Evolutionary conservation across 2,329 filamentous ascomycete genomes (phyloP), one percentile per base, ranked within the genome.

Genomic region (Alternaria sp.): DNA sequence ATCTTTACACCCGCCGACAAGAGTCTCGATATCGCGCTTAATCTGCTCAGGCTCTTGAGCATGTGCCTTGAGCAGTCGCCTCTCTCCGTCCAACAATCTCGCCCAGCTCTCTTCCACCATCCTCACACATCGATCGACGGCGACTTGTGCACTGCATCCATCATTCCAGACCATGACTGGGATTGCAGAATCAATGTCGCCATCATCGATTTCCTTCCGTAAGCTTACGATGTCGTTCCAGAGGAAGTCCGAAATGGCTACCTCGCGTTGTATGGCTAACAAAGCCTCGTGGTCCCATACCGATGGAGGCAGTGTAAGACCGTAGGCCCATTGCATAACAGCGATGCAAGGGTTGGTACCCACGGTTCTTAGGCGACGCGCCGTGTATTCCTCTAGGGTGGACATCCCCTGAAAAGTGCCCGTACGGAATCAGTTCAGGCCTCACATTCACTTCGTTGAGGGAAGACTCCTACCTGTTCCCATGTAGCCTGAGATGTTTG

Each of bases 201-300:
- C 49, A 12, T 65, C 59, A 2, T 54, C 53, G 26, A 59, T 54
- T n/a, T 64, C 62, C 51, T 62, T 62, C 24, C 57, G 58, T 32
- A 64, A 44, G 14, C 55, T 63, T 11, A 54, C 56, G n/a, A 60
- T 63, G 7, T 65, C 60, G 34, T 65, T 65, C 51, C 51, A 62
- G 4, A 62, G 53, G 30, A 60, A 65, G 36, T 48, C 53, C 11
- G 49, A 47, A 5, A 60, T 53, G 24, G 56, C 49, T 22, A 63
- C 59, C 30, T 65, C 62, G 34, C 42, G 56, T 6, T 57, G 51
- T 22, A 64, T 57, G 26, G 26, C 46, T 42, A 43, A 20, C 20
- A 57, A 41, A 22, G 54, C 54, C 48, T 59, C 58, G 16, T 63
- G 61, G 8, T 58, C 42, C 54, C 58, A 63, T 6, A 61, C 44